Evolutionary conservation across 176 grass and related monocot genomes (phyloP), one percentile per base, ranked within the genome.

Genomic region (Echinochloa phyllopogon): DNA sequence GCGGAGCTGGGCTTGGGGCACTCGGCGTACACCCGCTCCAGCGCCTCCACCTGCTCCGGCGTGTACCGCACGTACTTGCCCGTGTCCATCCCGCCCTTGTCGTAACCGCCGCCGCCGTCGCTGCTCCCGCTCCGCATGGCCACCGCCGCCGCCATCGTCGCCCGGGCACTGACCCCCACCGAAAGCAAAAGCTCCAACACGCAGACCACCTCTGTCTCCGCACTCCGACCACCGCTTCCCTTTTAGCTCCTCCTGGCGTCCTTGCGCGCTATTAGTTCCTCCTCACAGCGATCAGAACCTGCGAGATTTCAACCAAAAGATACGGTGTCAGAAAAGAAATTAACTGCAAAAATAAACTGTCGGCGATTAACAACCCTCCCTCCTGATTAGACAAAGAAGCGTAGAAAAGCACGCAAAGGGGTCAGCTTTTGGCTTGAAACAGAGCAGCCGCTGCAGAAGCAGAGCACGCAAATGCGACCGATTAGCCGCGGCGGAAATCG

Each of bases 41-140:
- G 92, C 18, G 89, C 90, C 88, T 99, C 97, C 90, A 99, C 92
- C 83, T 99, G 97, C 86, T 99, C 97, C 59, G 90, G 89, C n/a
- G 97, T 99, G 87, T 99, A 99, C 74, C 97, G 87, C 55, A 99
- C 97, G 20, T 99, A 99, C 80, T 99, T 99, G 72, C 93, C 96
- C 10, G 87, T 18, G 81, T 99, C 97, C 71, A 92, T 84, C 27
- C 71, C 80, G 36, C 87, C 86, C 68, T 88, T 94, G n/a, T 95
- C 89, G 20, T 89, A 87, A 50, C 85, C 88, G 21, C 87, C 91
- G 74, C 81, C 82, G 25, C 93, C 86, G 59, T 83, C 89, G 65
- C 87, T 89, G 71, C 89, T 87, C 61, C 77, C 92, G 47, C 94
- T 86, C 29, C 92, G 76, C 84, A 92, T 83, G 47, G 92, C 97